These are phyloP conservation scores for Psophocarpus tetragonolobus DNA, from an alignment of 306 rosid genomes.

Conservation along the genomic window DNA sequence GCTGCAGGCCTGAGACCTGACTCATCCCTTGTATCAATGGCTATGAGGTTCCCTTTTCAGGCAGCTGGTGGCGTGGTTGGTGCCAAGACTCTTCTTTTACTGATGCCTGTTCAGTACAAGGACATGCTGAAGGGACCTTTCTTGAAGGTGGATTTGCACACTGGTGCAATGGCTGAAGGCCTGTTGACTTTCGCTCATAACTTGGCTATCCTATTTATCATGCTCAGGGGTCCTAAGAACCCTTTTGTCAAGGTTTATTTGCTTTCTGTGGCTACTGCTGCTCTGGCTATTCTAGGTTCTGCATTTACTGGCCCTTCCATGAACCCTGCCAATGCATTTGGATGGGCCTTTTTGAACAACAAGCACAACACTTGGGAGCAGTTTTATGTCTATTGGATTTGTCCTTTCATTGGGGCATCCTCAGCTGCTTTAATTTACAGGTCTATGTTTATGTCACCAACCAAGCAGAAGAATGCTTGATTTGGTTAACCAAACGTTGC, in stretches of 20 bases:
- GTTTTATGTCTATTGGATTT: conserved; percentile 65
- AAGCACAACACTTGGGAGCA: conserved; percentile 63
- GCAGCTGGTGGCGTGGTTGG: conserved; percentile 28
- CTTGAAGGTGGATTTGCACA: conserved; percentile 58
- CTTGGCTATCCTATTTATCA: conserved; percentile 42
- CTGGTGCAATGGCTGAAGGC: conserved; percentile 63
- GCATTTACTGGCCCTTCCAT: conserved; percentile 65
- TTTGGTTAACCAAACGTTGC: neutral
- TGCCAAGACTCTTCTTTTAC: neutral
- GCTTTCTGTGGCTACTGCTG: conserved; percentile 47
- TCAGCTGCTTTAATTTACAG: conserved; percentile 48
- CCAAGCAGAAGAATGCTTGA: conserved; percentile 70
- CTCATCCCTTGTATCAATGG: conserved; percentile 26
- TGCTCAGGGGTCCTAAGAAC: conserved; percentile 55
- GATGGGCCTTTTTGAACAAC: conserved; percentile 62
- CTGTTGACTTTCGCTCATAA: conserved; percentile 43
- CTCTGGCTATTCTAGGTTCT: conserved; percentile 48
- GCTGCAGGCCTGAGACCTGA: conserved; percentile 30
- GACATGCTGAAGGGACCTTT: conserved; percentile 55
- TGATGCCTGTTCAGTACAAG: conserved; percentile 39
- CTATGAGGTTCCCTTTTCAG: conserved; percentile 29
- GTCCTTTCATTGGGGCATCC: conserved; percentile 57
- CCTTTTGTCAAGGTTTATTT: conserved; percentile 53
- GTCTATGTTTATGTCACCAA: conserved; percentile 42
- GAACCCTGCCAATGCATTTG: conserved; percentile 82